These are phyloP conservation scores for Pythium oligandrum DNA, from an alignment of 352 stramenopile species.

Conservation along the genomic window DNA sequence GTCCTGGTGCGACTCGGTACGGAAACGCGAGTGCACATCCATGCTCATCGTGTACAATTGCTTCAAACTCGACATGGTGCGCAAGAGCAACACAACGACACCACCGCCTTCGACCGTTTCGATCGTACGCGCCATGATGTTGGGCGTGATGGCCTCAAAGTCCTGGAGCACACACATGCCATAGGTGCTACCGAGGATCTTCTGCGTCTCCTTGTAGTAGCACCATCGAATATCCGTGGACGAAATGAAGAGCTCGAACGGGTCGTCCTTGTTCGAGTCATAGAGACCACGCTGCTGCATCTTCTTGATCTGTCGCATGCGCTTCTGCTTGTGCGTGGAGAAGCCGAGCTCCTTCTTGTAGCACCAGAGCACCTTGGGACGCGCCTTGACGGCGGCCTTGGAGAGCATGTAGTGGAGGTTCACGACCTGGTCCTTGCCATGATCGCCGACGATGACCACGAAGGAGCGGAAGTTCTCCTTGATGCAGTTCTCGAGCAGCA, in stretches of 20 bases:
- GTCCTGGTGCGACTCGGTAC: conserved; percentile 91
- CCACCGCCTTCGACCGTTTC: conserved; percentile 98
- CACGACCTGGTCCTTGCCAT: conserved; percentile 99
- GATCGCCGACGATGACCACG: conserved; percentile 97
- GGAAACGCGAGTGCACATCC: conserved; percentile 90
- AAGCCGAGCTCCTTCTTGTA: conserved; percentile 99
- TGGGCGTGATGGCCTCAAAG: conserved; percentile 98
- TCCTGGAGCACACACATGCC: conserved; percentile 99
- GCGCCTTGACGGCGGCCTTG: conserved; percentile 92
- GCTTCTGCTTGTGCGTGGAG: conserved; percentile 95
- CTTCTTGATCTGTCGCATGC: conserved; percentile 95
- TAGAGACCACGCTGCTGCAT: conserved; percentile 91
- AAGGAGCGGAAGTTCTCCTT: conserved; percentile 96
- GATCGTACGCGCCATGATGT: conserved; percentile 98
- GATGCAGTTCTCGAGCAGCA: conserved; percentile 97
- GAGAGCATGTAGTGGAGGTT: conserved; percentile 99
- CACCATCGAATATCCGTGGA: conserved; percentile 98
- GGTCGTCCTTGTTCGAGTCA: conserved; percentile 90
- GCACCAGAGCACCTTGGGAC: conserved; percentile 98
- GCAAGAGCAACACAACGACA: conserved; percentile 96
- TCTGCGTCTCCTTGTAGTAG: conserved; percentile 99
- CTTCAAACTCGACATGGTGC: conserved; percentile 97
- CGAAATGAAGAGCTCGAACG: conserved; percentile 99
- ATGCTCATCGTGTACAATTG: conserved; percentile 99
- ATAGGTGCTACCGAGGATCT: conserved; percentile 97